Conservation (phyloP, 768 basidiomycete species). For the Boletus bicolor region DNA sequence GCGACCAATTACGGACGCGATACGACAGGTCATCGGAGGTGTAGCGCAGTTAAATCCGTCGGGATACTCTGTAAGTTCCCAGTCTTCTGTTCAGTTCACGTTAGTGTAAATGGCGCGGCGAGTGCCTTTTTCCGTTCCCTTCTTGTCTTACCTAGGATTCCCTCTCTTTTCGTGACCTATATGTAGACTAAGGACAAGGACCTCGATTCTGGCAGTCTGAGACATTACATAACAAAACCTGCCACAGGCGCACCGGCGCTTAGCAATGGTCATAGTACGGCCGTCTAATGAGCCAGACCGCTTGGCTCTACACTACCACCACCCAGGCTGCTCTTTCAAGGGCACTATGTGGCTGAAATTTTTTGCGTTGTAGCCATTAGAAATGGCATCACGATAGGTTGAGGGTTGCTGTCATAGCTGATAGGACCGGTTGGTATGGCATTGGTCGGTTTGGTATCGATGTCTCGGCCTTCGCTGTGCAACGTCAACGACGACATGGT, state of each 20-base stretch:
- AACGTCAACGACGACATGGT: not conserved
- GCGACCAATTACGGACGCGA: not conserved
- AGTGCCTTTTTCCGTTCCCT: not conserved
- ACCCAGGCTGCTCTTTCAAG: not conserved
- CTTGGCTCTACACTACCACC: not conserved
- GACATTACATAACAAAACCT: not conserved
- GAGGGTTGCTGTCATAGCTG: too few species aligned
- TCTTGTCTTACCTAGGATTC: not conserved
- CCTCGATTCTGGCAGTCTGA: not conserved
- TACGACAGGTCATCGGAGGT: not conserved
- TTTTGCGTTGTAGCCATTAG: not conserved
- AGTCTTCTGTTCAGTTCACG: not conserved
- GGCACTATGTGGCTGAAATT: not conserved
- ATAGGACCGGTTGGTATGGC: too few species aligned
- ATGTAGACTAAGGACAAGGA: not conserved
- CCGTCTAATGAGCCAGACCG: not conserved
- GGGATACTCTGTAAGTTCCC: not conserved
- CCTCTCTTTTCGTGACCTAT: not conserved
- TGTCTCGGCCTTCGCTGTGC: not conserved
- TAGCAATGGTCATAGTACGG: too few species aligned
- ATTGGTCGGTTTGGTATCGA: too few species aligned
- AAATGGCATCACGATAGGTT: not conserved
- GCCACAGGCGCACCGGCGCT: too few species aligned
- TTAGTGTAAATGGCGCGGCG: not conserved
- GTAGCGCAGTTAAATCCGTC: not conserved